Evolutionary conservation across 192 early-diverging fungal genomes (phyloP).

Genomic region (Lobosporangium transversale): DNA sequence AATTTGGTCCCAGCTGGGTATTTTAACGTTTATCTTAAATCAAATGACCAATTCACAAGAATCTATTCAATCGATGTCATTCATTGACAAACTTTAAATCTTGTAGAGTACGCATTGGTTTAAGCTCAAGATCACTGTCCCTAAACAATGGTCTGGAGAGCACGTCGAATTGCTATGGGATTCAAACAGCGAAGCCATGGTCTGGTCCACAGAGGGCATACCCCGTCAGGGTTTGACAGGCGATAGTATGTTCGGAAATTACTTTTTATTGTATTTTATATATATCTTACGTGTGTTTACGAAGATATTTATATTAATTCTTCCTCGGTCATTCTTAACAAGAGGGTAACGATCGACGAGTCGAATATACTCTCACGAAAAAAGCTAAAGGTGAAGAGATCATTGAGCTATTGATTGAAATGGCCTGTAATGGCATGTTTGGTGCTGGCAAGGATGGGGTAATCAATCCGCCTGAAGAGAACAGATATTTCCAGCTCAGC

Average conservation of each 20-base stretch:
- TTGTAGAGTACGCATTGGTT: constrained; percentile 82
- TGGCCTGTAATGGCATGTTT: constrained; percentile 95
- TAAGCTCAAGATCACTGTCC: constrained; percentile 76
- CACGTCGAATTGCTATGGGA: constrained; percentile 91
- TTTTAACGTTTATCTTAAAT: too few relatives aligned
- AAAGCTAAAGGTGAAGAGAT: constrained; percentile 62
- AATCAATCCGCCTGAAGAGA: constrained; percentile 74
- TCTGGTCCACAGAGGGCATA: constrained; percentile 87
- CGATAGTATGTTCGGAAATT: constrained; percentile 63
- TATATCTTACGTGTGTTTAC: too few relatives aligned
- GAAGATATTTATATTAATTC: too few relatives aligned
- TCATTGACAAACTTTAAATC: too few relatives aligned
- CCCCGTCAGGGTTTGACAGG: constrained; percentile 93
- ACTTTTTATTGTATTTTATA: background rate
- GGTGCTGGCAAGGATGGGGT: constrained; percentile 74
- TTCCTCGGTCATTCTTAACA: too few relatives aligned
- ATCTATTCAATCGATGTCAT: too few relatives aligned
- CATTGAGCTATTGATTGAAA: constrained; percentile 85
- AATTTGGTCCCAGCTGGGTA: constrained; percentile 89
- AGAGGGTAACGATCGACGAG: constrained; percentile 61
- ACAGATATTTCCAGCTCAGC: constrained; percentile 69
- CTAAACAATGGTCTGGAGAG: constrained; percentile 71
- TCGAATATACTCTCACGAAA: constrained; percentile 61
- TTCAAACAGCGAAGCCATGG: constrained; percentile 85
- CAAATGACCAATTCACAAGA: too few relatives aligned